phyloP scores from a whole-genome alignment of 2,329 filamentous ascomycete species.

The Hypocrella siamensis region DNA sequence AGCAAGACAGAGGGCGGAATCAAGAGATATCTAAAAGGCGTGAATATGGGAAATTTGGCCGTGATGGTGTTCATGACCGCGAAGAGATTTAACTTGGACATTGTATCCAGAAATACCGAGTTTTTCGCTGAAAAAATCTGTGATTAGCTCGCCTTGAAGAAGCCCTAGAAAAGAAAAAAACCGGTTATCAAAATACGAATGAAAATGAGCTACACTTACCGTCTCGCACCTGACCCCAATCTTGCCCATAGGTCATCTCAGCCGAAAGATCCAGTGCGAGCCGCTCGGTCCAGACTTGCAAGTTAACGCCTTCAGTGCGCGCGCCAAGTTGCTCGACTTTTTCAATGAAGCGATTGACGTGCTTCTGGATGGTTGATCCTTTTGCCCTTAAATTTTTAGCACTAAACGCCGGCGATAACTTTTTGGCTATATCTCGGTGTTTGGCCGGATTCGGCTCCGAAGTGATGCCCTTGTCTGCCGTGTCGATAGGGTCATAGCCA shows the following conservation, averaged over 20 bases:
- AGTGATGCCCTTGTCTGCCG: neutral
- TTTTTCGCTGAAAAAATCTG: too few relatives aligned
- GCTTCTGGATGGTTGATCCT: conserved; percentile 1
- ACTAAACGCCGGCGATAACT: conserved; percentile 2
- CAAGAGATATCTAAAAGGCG: neutral
- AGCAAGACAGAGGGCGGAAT: neutral
- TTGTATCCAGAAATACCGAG: neutral
- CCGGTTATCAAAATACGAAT: too few relatives aligned
- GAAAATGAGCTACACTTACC: too few relatives aligned
- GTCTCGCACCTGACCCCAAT: neutral
- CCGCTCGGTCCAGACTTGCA: conserved; percentile 1
- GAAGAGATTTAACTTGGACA: neutral
- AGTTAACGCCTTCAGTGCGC: neutral
- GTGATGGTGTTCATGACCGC: neutral
- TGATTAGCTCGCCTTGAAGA: too few relatives aligned
- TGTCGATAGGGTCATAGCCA: neutral
- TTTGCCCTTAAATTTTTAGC: conserved; percentile 1
- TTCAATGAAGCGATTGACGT: conserved; percentile 1
- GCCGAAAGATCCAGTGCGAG: conserved; percentile 1
- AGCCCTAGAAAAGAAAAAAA: too few relatives aligned
- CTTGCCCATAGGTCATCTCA: conserved; percentile 1
- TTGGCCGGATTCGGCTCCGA: conserved; percentile 1
- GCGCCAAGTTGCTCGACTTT: neutral
- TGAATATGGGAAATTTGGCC: neutral
- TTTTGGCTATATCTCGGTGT: conserved; percentile 1